Conservation (phyloP, 352 stramenopile species). For the Phytopythium litorale region DNA sequence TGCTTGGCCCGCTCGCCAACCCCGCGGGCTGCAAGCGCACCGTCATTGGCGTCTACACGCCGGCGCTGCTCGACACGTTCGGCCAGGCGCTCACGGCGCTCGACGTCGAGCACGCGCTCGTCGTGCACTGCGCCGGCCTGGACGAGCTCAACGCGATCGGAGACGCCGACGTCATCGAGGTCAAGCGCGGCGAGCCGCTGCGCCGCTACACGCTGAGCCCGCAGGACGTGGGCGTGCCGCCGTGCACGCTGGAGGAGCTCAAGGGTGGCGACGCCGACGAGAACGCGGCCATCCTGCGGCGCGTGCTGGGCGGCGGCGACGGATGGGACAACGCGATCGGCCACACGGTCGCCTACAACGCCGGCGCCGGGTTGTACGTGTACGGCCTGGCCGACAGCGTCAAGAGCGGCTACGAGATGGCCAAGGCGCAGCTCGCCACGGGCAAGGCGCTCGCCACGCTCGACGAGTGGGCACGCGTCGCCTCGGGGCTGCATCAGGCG, state of each 20-base stretch:
- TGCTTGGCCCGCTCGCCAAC: slow-evolving; percentile 98
- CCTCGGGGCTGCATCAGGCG: slow-evolving; percentile 42
- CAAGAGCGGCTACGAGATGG: slow-evolving; percentile 85
- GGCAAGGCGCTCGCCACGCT: slow-evolving; percentile 63
- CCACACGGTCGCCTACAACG: slow-evolving; percentile 98
- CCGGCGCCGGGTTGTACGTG: slow-evolving; percentile 96
- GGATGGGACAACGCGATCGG: slow-evolving; percentile 92
- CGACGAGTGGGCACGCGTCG: slow-evolving; percentile 58
- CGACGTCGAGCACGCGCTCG: slow-evolving; percentile 95
- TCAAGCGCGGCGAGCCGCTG: slow-evolving; percentile 44
- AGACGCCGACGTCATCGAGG: slow-evolving; percentile 72
- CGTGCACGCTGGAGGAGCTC: slow-evolving; percentile 92
- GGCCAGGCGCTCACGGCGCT: slow-evolving; percentile 85
- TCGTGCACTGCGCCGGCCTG: slow-evolving; percentile 98
- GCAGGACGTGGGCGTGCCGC: slow-evolving; percentile 85
- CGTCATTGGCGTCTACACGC: slow-evolving; percentile 99
- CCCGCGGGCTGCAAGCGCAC: slow-evolving; percentile 92
- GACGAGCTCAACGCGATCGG: slow-evolving; percentile 98
- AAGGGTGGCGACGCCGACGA: slow-evolving; percentile 93
- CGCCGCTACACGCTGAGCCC: slow-evolving; percentile 41
- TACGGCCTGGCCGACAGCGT: slow-evolving; percentile 91
- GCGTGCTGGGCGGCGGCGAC: slow-evolving; percentile 77
- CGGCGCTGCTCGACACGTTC: slow-evolving; percentile 87
- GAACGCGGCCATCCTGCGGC: slow-evolving; percentile 93
- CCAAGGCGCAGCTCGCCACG: slow-evolving; percentile 61